Percentiles rank a stretch among this genome's conserved stretches.
Evolutionary conservation across 345 rosid species (phyloP).

Genomic region (Gossypium anomalum): DNA sequence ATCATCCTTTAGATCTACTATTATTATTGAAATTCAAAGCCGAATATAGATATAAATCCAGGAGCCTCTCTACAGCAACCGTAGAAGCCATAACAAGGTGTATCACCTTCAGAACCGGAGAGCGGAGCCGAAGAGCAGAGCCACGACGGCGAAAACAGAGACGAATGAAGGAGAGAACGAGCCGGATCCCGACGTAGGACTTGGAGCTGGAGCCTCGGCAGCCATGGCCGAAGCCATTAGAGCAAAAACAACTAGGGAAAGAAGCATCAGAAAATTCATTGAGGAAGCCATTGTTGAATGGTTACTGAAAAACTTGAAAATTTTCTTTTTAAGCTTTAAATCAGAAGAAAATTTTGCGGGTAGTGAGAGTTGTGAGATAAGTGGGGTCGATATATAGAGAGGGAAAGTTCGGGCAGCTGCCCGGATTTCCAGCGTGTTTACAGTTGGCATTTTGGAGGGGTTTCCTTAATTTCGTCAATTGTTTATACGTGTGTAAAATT

Average conservation of each 20-base stretch:
- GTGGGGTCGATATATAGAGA: not conserved
- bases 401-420: not conserved
- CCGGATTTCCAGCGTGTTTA: slow-evolving; percentile 7
- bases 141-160: not conserved
- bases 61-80: not conserved
- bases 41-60: not conserved
- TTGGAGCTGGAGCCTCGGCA: slow-evolving; percentile 19
- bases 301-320: not conserved
- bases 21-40: not conserved
- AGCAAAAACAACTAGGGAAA: slow-evolving; percentile 1
- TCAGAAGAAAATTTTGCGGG: not conserved
- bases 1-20: not conserved
- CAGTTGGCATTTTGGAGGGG: not conserved
- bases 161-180: slow-evolving; percentile 2
- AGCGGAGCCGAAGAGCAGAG: not conserved
- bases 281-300: slow-evolving; percentile 1
- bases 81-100: not conserved
- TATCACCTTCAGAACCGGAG: slow-evolving; percentile 7
- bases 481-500: not conserved
- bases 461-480: not conserved
- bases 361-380: not conserved
- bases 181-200: not conserved
- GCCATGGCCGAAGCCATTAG: slow-evolving; percentile 8
- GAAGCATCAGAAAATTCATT: not conserved
- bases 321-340: not conserved